A percentile compares a stretch with the other conserved stretches of the same genome.
Evolutionary conservation across 176 grass and related monocot genomes (phyloP).

Genomic region (Musa acuminata): DNA sequence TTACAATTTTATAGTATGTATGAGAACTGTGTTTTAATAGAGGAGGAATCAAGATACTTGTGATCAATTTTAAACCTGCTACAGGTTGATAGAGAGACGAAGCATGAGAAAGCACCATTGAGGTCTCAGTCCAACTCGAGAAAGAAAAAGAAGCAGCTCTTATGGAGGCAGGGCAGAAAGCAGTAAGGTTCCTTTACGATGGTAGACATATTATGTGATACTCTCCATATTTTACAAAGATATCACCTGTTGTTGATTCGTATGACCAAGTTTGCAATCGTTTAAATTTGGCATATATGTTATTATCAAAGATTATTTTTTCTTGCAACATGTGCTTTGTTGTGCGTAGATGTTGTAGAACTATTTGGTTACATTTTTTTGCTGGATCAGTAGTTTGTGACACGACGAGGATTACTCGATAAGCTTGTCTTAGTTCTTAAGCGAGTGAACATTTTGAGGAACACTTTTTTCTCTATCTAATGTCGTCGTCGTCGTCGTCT

Average conservation of each 20-base stretch:
- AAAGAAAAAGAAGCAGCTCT: slow-evolving; percentile 75
- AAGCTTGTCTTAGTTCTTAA: too few relatives aligned
- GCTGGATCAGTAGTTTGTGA: too few relatives aligned
- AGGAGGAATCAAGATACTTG: slow-evolving; percentile 37
- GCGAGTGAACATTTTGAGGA: background rate
- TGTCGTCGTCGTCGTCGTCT: background rate
- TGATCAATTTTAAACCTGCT: slow-evolving; percentile 71
- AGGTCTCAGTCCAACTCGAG: slow-evolving; percentile 58
- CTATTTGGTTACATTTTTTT: too few relatives aligned
- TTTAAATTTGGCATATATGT: background rate
- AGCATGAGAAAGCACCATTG: slow-evolving; percentile 52
- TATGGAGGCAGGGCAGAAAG: slow-evolving; percentile 55
- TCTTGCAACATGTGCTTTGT: background rate
- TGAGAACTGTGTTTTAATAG: slow-evolving; percentile 6
- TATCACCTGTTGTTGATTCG: slow-evolving; percentile 6
- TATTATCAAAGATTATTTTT: background rate
- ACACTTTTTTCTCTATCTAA: background rate
- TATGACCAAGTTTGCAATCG: background rate
- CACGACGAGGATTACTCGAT: too few relatives aligned
- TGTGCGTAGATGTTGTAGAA: too few relatives aligned
- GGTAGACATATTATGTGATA: background rate
- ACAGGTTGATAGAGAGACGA: slow-evolving; percentile 72
- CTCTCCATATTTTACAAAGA: background rate
- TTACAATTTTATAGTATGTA: too few relatives aligned
- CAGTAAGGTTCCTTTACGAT: slow-evolving; percentile 30